Base-by-base conservation (phyloP, 306 rosid genomes). In the Medicago lupulina region DNA sequence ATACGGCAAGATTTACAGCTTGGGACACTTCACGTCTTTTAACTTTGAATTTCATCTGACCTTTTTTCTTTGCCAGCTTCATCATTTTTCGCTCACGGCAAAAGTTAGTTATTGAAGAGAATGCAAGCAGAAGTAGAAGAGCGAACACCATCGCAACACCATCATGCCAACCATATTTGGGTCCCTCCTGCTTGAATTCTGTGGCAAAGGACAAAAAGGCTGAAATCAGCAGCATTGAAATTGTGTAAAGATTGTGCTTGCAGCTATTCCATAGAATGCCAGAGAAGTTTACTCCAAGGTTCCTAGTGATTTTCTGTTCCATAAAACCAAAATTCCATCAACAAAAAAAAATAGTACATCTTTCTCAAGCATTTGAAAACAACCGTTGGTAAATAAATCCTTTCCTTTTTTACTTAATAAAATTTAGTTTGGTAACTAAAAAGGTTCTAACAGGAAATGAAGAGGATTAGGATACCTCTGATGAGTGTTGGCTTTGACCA, bases 141-240 rank as follows among this genome's bases (percentile, higher is more conserved):
- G 38, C 38, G 0, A 34, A 34, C 4, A 6, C 38, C 7, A 34
- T 34, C 7, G 38, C 38, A 34, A 34, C 38, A 34, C 38, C 95
- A 12, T 89, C 97, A 8, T 79, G 90, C 97, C 95, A 34, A 34
- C 38, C 38, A 34, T 34, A 34, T 34, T 34, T 34, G 38, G 7
- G 7, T 34, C 38, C 38, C 38, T 34, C 38, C 38, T 34, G 7
- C 38, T 4, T 34, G 38, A 34, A 34, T 7, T 6, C 38, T 34
- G 7, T 6, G 7, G 38, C 38, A 90, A 9, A 93, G 47, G 84
- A 63, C 17, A 89, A 71, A 7, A 10, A 75, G 2, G 93, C 88
- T 19, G 95, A 66, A 21, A 70, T n/a, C 19, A 86, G 2, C 10
- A 90, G 63, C 31, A 85, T 18, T 54, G 63, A 6, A 31, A 87